phyloP scores from a whole-genome alignment of 768 basidiomycete genomes.

The Russula compacta region DNA sequence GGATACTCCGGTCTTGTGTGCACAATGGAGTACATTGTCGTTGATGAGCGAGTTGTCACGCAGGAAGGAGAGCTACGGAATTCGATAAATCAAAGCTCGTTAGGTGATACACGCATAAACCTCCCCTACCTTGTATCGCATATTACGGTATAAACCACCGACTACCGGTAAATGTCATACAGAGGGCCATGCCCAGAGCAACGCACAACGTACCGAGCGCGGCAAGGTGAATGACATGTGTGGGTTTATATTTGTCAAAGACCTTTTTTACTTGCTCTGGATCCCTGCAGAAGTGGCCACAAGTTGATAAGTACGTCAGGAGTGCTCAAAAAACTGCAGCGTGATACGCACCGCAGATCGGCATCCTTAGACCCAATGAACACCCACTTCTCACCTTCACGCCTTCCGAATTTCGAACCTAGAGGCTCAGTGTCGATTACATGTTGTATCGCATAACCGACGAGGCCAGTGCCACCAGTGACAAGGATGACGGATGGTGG shows the following conservation, averaged over 20 bases:
- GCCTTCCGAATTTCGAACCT: constrained; percentile 72
- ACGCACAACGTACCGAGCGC: constrained; percentile 59
- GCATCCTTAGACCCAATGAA: constrained; percentile 73
- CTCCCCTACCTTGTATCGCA: constrained; percentile 72
- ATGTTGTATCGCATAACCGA: constrained; percentile 76
- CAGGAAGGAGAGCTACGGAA: constrained; percentile 70
- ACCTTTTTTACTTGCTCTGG: constrained; percentile 56
- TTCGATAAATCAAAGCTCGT: not conserved
- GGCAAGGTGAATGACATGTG: constrained; percentile 94
- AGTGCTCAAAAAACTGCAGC: not conserved
- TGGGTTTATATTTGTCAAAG: constrained; percentile 89
- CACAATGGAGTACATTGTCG: constrained; percentile 78
- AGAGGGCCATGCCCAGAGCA: not conserved
- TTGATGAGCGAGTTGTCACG: constrained; percentile 95
- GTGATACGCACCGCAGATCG: constrained; percentile 64
- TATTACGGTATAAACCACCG: constrained; percentile 92
- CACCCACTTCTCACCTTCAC: constrained; percentile 74
- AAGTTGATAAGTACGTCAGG: not conserved
- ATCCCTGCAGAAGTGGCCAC: constrained; percentile 39
- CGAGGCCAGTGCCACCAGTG: constrained; percentile 80
- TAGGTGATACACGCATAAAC: not conserved
- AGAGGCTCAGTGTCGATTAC: constrained; percentile 70
- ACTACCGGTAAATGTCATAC: constrained; percentile 37
- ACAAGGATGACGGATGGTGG: constrained; percentile 50
- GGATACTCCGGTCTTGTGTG: constrained; percentile 51